Base-by-base conservation (phyloP, 495 filamentous ascomycete genomes). In the Aspergillus funiculosus region DNA sequence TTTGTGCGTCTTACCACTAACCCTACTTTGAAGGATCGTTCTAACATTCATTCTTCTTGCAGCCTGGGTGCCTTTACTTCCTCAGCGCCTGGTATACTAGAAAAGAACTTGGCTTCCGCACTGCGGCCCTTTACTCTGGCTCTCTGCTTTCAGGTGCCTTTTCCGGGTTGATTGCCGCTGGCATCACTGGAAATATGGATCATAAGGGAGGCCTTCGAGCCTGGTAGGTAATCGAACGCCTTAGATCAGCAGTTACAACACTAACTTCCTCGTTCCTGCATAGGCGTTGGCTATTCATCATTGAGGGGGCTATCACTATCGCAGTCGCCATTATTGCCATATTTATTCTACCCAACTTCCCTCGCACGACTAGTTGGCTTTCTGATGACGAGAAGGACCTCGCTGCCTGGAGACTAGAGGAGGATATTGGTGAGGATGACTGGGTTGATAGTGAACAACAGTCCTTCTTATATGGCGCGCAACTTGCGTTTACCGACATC, bases 341-440 rank as follows among this genome's bases (percentile, higher is more conserved):
- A 48, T 82, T 81, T 48, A 62, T 87, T 18, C 63, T 92, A 11
- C 87, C 87, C 10, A 83, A 92, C 60, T 87, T 87, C 50, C 87
- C 86, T n/a, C 71, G 81, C 14, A 89, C 85, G 25, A 89, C 85
- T 1, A 57, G 51, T 7, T 88, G 86, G 84, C 67, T 91, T 13
- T 80, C 73, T 2, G 76, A 85, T 35, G 76, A 85, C 53, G 83
- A 90, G 57, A 74, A 75, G 25, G 66, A 77, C 8, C 66, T 90
- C 7, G 86, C 85, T 28, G 62, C 74, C 21, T 88, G 81, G 79
- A 69, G 86, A 5, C 60, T 89, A 6, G 76, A 84, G 48, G 83
- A 87, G 53, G 87, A 94, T 61, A 82, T 87, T 46, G 87, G 88
- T 8, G 73, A 84, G 52, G 84, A 85, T 50, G 86, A 91, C 61